Percentiles rank a stretch among this genome's conserved stretches.
Conservation (phyloP, 2,329 filamentous ascomycete genomes). For the Xylaria sp. region DNA sequence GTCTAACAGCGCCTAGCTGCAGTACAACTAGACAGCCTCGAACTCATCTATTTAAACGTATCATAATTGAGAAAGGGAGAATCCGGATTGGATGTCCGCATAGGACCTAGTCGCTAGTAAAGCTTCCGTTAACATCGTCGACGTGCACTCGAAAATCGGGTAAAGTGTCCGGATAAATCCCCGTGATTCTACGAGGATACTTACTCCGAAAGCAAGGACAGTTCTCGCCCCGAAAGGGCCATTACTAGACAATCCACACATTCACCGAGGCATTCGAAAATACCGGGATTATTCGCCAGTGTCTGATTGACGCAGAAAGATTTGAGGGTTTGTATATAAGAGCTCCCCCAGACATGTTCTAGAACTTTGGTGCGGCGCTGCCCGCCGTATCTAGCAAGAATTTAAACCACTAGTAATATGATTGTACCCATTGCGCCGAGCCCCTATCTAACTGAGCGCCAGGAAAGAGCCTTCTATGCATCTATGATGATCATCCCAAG, state of each 20-base stretch:
- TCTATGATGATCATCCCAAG: slow-evolving; percentile 26
- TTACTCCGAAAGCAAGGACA: background rate
- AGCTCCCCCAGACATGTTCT: background rate
- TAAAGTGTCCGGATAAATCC: slow-evolving; percentile 25
- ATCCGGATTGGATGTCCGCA: background rate
- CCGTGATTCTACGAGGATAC: background rate
- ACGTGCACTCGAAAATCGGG: background rate
- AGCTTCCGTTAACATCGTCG: background rate
- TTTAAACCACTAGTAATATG: slow-evolving; percentile 9
- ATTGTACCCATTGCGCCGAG: slow-evolving; percentile 9
- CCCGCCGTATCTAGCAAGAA: slow-evolving; percentile 5
- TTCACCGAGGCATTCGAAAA: background rate
- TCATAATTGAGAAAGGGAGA: background rate
- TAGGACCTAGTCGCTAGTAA: background rate
- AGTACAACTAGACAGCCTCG: too few species aligned
- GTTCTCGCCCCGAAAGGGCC: background rate
- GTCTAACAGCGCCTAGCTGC: background rate
- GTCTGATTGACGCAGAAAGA: background rate
- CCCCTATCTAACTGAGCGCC: slow-evolving; percentile 28
- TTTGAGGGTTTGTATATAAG: background rate
- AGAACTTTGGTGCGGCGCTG: background rate
- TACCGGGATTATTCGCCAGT: background rate
- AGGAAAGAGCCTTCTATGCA: slow-evolving; percentile 23
- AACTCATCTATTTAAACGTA: background rate
- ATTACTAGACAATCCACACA: background rate